Base-by-base conservation (phyloP, 495 filamentous ascomycete species). In the Chaetomium fimeti region DNA sequence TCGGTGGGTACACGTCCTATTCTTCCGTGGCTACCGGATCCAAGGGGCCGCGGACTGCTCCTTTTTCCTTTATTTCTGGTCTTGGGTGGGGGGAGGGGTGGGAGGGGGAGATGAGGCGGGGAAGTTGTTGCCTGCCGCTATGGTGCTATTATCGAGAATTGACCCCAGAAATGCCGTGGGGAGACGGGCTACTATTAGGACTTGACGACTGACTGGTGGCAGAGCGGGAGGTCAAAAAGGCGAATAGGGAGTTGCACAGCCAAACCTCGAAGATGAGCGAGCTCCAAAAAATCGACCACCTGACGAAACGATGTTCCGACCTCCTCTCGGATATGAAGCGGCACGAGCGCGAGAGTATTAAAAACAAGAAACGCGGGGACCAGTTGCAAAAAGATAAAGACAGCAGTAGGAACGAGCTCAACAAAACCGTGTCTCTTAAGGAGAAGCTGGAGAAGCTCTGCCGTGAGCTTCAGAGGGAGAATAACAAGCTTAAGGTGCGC, bases 341-440 rank as follows among this genome's bases (percentile, higher is more conserved):
- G 57, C 83, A 95, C 63, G 93, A 98, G 73, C 89, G 93, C 32
- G 94, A 98, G 60, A 91, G 96, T 70, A 82, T 89, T 47, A 98
- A 96, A 78, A 92, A 92, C 71, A 96, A 96, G 79, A 98, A 97
- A 77, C 88, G 92, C 11, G 91, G 89, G 18, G 94, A 98, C 76
- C 89, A 92, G 69, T 74, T 98, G 62, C 94, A 98, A 77, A 98
- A 98, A 75, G 94, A 98, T 67, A 95, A 95, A 74, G 94, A 98
- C 75, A 87, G 90, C 65, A 85, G 87, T 22, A 87, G 90, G 66
- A 88, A 88, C 43, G 94, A 98, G 74, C 82, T 96, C 58, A 93
- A 84, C 75, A 95, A 94, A 75, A 92, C 90, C 24, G 85, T 89
- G 11, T 87, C 86, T 13, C 86, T 97, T 71, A 96, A 93, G 74